Conservation (phyloP, 176 grass and related monocot species). For the Neostapfia colusana region DNA sequence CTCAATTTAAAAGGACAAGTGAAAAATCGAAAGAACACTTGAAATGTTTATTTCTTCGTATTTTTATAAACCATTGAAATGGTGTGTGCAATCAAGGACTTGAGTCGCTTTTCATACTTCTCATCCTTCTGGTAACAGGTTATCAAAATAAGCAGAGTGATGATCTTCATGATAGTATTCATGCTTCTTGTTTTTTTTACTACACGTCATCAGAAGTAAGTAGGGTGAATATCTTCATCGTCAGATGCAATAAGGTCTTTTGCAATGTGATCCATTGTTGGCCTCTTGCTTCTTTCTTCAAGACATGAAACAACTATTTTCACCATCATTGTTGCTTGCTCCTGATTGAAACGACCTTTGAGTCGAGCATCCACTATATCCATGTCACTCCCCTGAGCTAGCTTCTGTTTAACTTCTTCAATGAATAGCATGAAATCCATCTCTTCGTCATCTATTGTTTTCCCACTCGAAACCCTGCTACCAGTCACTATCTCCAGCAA, state of each 20-base stretch:
- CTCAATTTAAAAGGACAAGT: conserved; percentile 1
- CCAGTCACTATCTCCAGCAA: conserved; percentile 65
- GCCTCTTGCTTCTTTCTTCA: conserved; percentile 64
- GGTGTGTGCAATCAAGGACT: background rate
- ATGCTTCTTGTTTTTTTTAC: conserved; percentile 25
- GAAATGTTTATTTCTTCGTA: background rate
- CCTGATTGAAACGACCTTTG: conserved; percentile 51
- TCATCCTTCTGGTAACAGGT: conserved; percentile 24
- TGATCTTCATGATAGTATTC: conserved; percentile 32
- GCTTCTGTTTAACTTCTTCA: conserved; percentile 45
- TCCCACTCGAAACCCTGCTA: conserved; percentile 44
- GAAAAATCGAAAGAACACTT: conserved; percentile 8
- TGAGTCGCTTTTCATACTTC: conserved; percentile 7
- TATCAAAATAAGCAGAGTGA: conserved; percentile 40
- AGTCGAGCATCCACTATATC: conserved; percentile 57
- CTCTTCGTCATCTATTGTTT: conserved; percentile 26
- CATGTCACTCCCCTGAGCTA: conserved; percentile 8
- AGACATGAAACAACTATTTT: conserved; percentile 59
- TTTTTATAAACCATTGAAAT: background rate
- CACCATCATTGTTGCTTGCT: conserved; percentile 58
- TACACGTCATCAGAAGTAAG: conserved; percentile 34
- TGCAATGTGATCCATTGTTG: conserved; percentile 58
- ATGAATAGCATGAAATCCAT: conserved; percentile 45
- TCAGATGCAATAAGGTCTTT: conserved; percentile 41
- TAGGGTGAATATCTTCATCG: conserved; percentile 49